Conservation (phyloP, 352 stramenopile genomes). For the Vaucheria bursata region DNA sequence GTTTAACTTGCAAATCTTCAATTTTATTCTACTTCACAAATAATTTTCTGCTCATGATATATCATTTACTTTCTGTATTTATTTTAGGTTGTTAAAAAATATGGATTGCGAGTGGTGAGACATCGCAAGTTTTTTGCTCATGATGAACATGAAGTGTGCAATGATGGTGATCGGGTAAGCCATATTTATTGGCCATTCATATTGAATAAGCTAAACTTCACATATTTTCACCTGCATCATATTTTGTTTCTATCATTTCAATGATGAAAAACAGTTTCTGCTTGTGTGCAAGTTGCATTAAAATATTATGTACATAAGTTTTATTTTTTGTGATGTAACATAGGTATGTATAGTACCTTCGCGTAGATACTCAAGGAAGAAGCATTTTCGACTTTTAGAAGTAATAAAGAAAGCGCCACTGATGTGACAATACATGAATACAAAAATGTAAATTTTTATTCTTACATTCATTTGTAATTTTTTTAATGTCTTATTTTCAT, state of each 20-base stretch:
- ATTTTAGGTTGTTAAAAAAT: too few species aligned
- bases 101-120: too few species aligned
- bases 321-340: neutral
- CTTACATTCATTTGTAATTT: too few species aligned
- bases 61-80: too few species aligned
- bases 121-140: conserved; percentile 1
- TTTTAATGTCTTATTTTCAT: too few species aligned
- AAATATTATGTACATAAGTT: neutral
- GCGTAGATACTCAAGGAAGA: neutral
- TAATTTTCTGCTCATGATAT: too few species aligned
- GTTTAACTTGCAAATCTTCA: too few species aligned
- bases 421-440: too few species aligned
- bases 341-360: neutral
- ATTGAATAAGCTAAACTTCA: neutral
- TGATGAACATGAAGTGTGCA: conserved; percentile 3
- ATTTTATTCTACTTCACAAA: too few species aligned
- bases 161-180: neutral
- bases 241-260: neutral
- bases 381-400: neutral
- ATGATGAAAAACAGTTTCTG: neutral
- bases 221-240: too few species aligned
- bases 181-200: neutral
- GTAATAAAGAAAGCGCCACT: conserved; percentile 5
- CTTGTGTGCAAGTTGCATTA: neutral
- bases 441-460: too few species aligned